Conservation (phyloP, 2,329 filamentous ascomycete genomes). For the Monosporascus sp. region DNA sequence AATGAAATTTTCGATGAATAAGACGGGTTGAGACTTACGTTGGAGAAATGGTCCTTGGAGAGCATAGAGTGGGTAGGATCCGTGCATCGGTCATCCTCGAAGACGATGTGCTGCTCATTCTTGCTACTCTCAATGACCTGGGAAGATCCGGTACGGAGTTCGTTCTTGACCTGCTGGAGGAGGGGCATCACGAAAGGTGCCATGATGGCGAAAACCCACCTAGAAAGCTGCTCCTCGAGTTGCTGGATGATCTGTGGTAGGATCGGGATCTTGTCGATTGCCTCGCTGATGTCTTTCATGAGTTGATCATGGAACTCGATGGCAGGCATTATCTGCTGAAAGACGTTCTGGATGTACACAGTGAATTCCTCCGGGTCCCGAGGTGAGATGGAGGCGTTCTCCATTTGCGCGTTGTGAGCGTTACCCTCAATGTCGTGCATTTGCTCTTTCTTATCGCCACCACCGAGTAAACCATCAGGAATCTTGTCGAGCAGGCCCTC, state of each 20-base stretch:
- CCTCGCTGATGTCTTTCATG: constrained; percentile 70
- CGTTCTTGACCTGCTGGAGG: constrained; percentile 78
- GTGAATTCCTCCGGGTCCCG: constrained; percentile 81
- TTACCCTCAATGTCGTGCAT: constrained; percentile 76
- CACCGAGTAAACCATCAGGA: constrained; percentile 73
- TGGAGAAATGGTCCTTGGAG: constrained; percentile 92
- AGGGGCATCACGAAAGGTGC: constrained; percentile 84
- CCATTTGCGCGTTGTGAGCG: constrained; percentile 67
- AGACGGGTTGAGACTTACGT: constrained; percentile 40
- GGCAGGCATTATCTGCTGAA: constrained; percentile 78
- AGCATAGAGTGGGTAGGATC: constrained; percentile 95
- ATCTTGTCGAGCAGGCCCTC: constrained; percentile 77
- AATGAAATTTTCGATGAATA: not conserved
- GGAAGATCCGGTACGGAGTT: constrained; percentile 77
- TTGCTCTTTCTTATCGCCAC: constrained; percentile 66
- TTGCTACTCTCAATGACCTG: constrained; percentile 83
- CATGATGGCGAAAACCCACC: constrained; percentile 88
- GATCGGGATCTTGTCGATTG: constrained; percentile 80
- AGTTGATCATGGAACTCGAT: constrained; percentile 88
- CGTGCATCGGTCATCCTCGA: constrained; percentile 67
- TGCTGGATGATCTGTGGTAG: constrained; percentile 81
- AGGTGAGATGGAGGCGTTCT: constrained; percentile 68
- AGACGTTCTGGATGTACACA: constrained; percentile 65
- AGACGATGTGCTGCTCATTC: constrained; percentile 81
- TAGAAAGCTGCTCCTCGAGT: constrained; percentile 77